A percentile compares a stretch with the other conserved stretches of the same genome.
Evolutionary conservation across 345 rosid genomes (phyloP).

Genomic region (Durio zibethinus): DNA sequence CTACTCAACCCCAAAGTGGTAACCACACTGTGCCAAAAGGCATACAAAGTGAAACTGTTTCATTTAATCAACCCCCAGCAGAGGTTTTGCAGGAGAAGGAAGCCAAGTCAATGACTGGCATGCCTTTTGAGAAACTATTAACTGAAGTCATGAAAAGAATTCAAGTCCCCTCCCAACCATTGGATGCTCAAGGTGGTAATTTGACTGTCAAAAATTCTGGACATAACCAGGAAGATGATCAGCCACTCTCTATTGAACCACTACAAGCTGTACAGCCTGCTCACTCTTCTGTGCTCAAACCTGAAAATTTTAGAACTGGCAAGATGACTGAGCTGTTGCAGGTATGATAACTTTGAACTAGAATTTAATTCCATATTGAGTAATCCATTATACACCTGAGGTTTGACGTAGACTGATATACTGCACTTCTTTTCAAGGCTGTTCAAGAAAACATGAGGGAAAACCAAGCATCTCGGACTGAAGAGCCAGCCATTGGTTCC

Average conservation of each 20-base stretch:
- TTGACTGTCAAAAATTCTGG: slow-evolving; percentile 12
- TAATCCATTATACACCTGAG: background rate
- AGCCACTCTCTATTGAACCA: slow-evolving; percentile 65
- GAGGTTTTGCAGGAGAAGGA: slow-evolving; percentile 25
- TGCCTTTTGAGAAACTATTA: slow-evolving; percentile 61
- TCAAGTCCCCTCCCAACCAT: slow-evolving; percentile 37
- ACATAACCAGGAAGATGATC: slow-evolving; percentile 35
- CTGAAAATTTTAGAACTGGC: slow-evolving; percentile 60
- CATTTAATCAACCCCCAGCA: slow-evolving; percentile 11
- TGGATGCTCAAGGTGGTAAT: slow-evolving; percentile 25
- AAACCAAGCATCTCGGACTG: slow-evolving; percentile 30
- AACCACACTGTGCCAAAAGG: slow-evolving; percentile 25
- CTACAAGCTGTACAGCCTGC: slow-evolving; percentile 51
- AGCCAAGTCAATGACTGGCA: slow-evolving; percentile 26
- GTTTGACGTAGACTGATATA: slow-evolving; percentile 2
- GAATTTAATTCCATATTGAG: background rate
- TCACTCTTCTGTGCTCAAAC: slow-evolving; percentile 42
- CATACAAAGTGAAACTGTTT: slow-evolving; percentile 26
- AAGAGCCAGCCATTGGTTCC: slow-evolving; percentile 16
- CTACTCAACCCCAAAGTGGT: slow-evolving; percentile 26
- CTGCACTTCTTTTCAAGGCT: slow-evolving; percentile 42
- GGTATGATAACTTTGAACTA: slow-evolving; percentile 38
- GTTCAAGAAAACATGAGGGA: slow-evolving; percentile 81
- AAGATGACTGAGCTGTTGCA: slow-evolving; percentile 86
- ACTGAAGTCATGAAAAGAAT: slow-evolving; percentile 52